Evolutionary conservation across 1,284 basidiomycete species (phyloP).

Genomic region (Cryptococcus floricola): DNA sequence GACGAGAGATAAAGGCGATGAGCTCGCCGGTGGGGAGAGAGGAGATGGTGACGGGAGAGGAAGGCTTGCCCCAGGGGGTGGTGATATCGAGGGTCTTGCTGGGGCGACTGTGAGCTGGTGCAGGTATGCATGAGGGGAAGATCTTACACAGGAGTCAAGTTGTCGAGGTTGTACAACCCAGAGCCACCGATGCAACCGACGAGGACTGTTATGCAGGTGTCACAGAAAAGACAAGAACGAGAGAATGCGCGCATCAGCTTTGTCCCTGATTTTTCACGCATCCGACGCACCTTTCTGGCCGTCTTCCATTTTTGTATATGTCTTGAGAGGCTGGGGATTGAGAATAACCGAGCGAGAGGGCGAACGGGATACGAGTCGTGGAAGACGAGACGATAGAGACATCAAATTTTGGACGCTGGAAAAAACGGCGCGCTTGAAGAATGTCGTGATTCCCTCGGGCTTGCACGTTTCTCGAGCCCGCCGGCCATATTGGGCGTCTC

Average conservation of each 20-base stretch:
- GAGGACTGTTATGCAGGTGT: slow-evolving; percentile 55
- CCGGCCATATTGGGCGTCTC: background rate
- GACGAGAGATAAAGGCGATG: slow-evolving; percentile 88
- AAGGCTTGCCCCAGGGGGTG: slow-evolving; percentile 88
- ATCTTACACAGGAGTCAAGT: slow-evolving; percentile 72
- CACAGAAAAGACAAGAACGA: background rate
- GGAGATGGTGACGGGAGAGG: slow-evolving; percentile 84
- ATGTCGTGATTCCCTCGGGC: background rate
- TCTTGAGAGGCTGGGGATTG: background rate
- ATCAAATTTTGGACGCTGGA: background rate
- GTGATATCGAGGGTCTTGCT: slow-evolving; percentile 59
- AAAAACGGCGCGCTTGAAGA: background rate
- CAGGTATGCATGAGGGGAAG: background rate
- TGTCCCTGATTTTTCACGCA: background rate
- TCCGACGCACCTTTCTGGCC: slow-evolving; percentile 12
- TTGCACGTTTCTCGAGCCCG: too few species aligned
- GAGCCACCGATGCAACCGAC: slow-evolving; percentile 82
- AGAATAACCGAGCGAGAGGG: background rate
- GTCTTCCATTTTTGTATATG: slow-evolving; percentile 9
- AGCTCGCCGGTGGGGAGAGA: slow-evolving; percentile 70
- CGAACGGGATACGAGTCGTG: background rate
- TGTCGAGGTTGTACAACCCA: slow-evolving; percentile 83
- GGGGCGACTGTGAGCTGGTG: background rate
- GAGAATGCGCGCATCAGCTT: background rate
- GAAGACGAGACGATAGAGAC: background rate